Base-by-base conservation (phyloP, 2,329 filamentous ascomycete species). In the Alternaria longipes region DNA sequence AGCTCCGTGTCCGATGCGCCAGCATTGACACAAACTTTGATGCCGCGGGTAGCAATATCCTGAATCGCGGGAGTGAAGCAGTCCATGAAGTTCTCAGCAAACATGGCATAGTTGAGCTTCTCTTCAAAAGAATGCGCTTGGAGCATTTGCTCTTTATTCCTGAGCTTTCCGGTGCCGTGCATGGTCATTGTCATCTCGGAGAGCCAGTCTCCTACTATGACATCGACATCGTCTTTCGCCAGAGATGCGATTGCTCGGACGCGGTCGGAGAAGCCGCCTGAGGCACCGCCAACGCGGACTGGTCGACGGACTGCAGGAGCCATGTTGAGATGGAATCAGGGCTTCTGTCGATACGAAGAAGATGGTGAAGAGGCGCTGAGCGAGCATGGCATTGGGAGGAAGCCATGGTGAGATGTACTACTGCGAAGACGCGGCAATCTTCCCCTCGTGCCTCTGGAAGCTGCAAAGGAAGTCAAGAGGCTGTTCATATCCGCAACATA, bases 81-180 rank as follows among this genome's bases (percentile, higher is more conserved):
- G 67, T 85, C 81, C 40, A 86, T 77, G 62, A 86, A 85, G 8
- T 84, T 83, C 38, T 68, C 68, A 12, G 69, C 71, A 46, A 71
- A 73, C 70, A 72, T 71, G 55, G 70, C 71, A 38, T 66, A 66
- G 49, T 74, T 63, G 56, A 72, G 57, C 59, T 70, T 72, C 45
- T 72, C 68, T 16, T 69, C 83, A 79, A 83, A 63, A 79, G 77
- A 60, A 74, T 81, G 56, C 70, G 77, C 60, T 78, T 78, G 51
- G 70, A 82, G 8, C 81, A 70, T 82, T 66, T 41, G 77, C 72
- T 46, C 81, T 73, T 60, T 74, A 65, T 72, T 79, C 69, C 58
- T 65, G 44, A 70, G 63, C 52, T 70, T 72, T 7, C 65, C 70
- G 14, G 70, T 68, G 4, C 71, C 71, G 30, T 73, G 70, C 38